Base-by-base conservation (phyloP, 2,329 filamentous ascomycete genomes). In the Pseudogymnoascus sp. region DNA sequence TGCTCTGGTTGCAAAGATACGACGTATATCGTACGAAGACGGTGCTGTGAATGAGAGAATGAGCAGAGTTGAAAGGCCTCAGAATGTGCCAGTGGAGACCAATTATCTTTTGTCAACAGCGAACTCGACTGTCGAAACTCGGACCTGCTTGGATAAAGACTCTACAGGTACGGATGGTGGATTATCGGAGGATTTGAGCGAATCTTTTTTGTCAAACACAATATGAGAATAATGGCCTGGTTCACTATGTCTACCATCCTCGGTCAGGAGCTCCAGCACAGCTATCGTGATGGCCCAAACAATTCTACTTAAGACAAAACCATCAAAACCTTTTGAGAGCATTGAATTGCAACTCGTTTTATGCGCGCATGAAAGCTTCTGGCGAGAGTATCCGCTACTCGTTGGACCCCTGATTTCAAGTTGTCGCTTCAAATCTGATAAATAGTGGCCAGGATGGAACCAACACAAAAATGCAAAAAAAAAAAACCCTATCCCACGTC, bases 1-100 rank as follows among this genome's bases (percentile, higher is more conserved):
- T 22, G 25, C 6, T 62, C 58, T 30, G 8, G 45, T 25, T 16
- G 64, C 59, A 16, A 60, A 39, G 36, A 59, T 25, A 38, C 33
- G 35, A 58, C 8, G 14, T 12, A 36, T n/a, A 16, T 23, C 6
- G 16, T 1, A 11, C 59, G 19, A 42, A 41, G 23, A n/a, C 8
- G 30, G 6, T 12, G 35, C 8, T 6, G 23, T 12, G 19, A 22
- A 61, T 23, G 16, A 7, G n/a, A n/a, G 14, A 19, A 38, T 28
- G 23, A 8, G 16, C 23, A 28, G 25, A n/a, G 36, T 35, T 19
- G 52, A n/a, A 36, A 22, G 35, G 25, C 41, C 7, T 60, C 52
- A 25, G 30, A 16, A 36, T 22, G 33, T 52, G n/a, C 23, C 16
- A 36, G 25, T 11, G n/a, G 60, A 38, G 28, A 22, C 7, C 16